Conservation (phyloP, 1,139 yeast species). For the Hemisphaericaspora xylanilytica region DNA sequence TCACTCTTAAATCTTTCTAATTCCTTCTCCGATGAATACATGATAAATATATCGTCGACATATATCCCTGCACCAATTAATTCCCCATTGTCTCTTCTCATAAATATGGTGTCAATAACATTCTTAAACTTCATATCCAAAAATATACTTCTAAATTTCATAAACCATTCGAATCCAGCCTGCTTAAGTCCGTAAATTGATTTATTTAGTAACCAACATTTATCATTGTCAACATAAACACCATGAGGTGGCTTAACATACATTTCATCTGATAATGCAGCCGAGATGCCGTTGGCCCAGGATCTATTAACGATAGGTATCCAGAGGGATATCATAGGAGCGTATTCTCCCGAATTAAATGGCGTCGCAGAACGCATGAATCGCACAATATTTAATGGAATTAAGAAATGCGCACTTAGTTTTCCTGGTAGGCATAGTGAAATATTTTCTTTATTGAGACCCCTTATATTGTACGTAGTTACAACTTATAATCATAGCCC, state of each 20-base stretch:
- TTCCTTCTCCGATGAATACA: neutral
- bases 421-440: too few relatives aligned
- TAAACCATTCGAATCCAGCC: conserved; percentile 7
- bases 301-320: too few relatives aligned
- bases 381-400: neutral
- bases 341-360: neutral
- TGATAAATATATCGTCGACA: conserved; percentile 6
- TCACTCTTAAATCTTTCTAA: neutral
- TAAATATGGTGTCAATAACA: neutral
- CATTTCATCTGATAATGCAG: neutral
- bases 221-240: neutral
- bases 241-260: conserved; percentile 4
- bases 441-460: too few relatives aligned
- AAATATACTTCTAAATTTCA: conserved; percentile 1
- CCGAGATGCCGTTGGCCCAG: too few relatives aligned
- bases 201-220: conserved; percentile 6
- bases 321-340: neutral
- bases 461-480: too few relatives aligned
- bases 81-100: neutral
- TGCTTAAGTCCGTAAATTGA: conserved; percentile 10
- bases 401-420: conserved; percentile 3
- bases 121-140: neutral
- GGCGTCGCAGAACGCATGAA: too few relatives aligned
- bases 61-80: conserved; percentile 2
- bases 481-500: too few relatives aligned